Percentiles rank a stretch among this genome's conserved stretches.
Evolutionary conservation across 768 basidiomycete species (phyloP).

Genomic region (Phaeotremella fagi): DNA sequence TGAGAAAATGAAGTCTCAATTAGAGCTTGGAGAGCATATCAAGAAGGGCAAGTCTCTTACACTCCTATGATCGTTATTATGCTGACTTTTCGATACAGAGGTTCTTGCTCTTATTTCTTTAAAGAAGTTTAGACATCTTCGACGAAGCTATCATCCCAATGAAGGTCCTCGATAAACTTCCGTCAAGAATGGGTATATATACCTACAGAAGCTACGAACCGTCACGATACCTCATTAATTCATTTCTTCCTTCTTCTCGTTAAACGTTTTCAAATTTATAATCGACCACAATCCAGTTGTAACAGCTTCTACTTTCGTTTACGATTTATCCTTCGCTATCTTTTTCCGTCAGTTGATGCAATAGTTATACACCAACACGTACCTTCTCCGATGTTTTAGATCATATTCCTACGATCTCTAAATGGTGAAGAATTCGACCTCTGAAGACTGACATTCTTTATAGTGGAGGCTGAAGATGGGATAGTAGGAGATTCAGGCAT

Average conservation of each 20-base stretch:
- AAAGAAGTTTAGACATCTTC: conserved; percentile 46
- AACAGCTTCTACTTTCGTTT: too few relatives aligned
- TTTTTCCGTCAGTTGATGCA: too few relatives aligned
- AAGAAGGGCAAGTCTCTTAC: conserved; percentile 40
- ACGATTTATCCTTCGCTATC: too few relatives aligned
- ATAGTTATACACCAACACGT: too few relatives aligned
- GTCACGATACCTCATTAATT: too few relatives aligned
- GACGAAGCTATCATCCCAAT: conserved; percentile 38
- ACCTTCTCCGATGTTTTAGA: too few relatives aligned
- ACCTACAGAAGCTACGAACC: background rate
- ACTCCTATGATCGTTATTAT: background rate
- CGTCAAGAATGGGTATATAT: background rate
- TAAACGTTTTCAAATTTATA: background rate
- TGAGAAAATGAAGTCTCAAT: conserved; percentile 35
- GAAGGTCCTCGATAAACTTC: conserved; percentile 28
- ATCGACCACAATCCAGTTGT: background rate
- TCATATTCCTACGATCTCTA: too few relatives aligned
- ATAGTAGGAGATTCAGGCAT: background rate
- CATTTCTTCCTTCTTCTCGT: too few relatives aligned
- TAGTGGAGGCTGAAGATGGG: background rate
- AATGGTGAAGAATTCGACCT: background rate
- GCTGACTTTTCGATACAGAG: conserved; percentile 25
- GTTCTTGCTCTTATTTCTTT: conserved; percentile 47
- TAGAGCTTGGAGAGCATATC: conserved; percentile 46
- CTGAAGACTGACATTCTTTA: background rate